Base-by-base conservation (phyloP, 1,284 basidiomycete genomes). In the Trichosporon sp. region DNA sequence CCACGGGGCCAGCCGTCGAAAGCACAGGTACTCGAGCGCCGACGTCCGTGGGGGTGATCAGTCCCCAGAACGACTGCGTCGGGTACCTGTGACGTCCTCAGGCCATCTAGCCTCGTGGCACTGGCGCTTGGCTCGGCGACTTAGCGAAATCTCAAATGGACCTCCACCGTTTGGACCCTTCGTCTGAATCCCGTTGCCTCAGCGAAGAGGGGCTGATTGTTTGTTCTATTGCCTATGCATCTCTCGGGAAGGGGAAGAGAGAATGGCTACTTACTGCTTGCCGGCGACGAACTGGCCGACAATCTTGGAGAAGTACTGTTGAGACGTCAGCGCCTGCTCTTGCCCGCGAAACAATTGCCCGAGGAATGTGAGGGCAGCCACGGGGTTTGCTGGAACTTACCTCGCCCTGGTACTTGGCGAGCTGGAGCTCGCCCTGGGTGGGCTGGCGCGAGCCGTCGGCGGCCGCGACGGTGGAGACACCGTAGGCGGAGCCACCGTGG, bases 401-500 rank as follows among this genome's bases (percentile, higher is more conserved):
- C 75, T 80, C 76, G 73, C 79, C 92, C 83, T 92, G 91, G 76
- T 87, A 85, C 51, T 81, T 78, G 12, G 90, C 91, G 31, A 92
- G 81, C 72, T 87, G 86, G 72, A 88, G 80, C 84, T 94, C 92
- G 72, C 88, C 86, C 11, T 83, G 77, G 32, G 85, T 84, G 23
- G 92, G 89, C 76, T 34, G 2, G 63, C 90, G 88, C 35, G 86
- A 86, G 65, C 91, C 91, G 75, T 89, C 87, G 51, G 85, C 76
- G 67, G 83, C 86, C 58, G 90, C 88, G 77, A 89, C 86, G 53
- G 90, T 90, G 34, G 90, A 90, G 34, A 90, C 88, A 73, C 90
- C 90, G 73, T 78, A 86, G n/a, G 85, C 77, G 7, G 82, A 77
- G 87, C 90, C 90, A 77, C 92, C 92, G 77, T 88, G 90, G 66